Conservation (phyloP, 108 stramenopile genomes). For the Skeletonema tropicum region DNA sequence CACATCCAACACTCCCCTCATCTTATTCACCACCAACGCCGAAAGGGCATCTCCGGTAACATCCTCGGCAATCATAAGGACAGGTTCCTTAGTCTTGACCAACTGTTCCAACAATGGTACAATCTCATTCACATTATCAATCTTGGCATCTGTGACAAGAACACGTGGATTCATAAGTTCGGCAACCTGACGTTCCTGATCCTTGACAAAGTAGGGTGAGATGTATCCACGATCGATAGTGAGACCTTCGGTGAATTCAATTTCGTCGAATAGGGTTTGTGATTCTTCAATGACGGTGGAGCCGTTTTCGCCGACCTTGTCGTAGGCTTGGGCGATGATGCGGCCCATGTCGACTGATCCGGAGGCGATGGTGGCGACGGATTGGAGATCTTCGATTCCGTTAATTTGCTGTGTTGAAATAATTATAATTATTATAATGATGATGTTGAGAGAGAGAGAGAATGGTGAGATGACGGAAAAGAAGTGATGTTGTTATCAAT, state of each 20-base stretch:
- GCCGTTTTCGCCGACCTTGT: slow-evolving; percentile 96
- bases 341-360: slow-evolving; percentile 92
- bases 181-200: slow-evolving; percentile 95
- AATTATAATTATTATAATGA: too few relatives aligned
- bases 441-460: background rate
- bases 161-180: slow-evolving; percentile 84
- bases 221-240: slow-evolving; percentile 97
- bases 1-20: slow-evolving; percentile 97
- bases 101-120: slow-evolving; percentile 95
- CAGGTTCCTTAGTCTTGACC: slow-evolving; percentile 95
- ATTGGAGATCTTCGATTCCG: slow-evolving; percentile 86
- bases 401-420: slow-evolving; percentile 56
- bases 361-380: slow-evolving; percentile 95
- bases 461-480: too few relatives aligned
- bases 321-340: slow-evolving; percentile 94
- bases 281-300: slow-evolving; percentile 96
- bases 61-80: slow-evolving; percentile 96
- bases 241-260: slow-evolving; percentile 98
- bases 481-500: too few relatives aligned
- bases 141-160: slow-evolving; percentile 96
- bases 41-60: slow-evolving; percentile 96
- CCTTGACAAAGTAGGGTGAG: slow-evolving; percentile 98
- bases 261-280: slow-evolving; percentile 93
- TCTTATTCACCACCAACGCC: slow-evolving; percentile 98
- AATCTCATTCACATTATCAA: slow-evolving; percentile 93